Conservation (phyloP, 139 green algal genomes). For the Haematococcus sp. region DNA sequence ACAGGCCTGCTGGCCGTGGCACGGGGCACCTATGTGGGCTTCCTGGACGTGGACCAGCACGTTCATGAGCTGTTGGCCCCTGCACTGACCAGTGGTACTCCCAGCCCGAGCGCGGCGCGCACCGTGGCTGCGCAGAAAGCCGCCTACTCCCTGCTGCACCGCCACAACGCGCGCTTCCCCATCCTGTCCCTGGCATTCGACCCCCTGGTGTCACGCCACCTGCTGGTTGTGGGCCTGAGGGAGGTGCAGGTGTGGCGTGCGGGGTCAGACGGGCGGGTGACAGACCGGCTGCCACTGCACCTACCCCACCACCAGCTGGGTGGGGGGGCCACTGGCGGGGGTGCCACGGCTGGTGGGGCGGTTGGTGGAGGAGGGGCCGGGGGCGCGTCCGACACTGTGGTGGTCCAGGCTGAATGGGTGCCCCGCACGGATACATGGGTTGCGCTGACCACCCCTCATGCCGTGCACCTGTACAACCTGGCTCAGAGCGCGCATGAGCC, state of each 20-base stretch:
- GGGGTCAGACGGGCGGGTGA: background rate
- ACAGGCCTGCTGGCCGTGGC: conserved; percentile 3
- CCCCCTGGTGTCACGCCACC: background rate
- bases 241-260: conserved; percentile 3
- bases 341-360: no score
- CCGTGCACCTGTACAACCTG: no score
- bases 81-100: background rate
- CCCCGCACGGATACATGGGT: no score
- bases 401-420: no score
- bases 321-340: no score
- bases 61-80: background rate
- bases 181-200: background rate
- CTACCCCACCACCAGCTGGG: background rate
- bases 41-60: conserved; percentile 2
- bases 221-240: conserved; percentile 8
- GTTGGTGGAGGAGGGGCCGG: no score
- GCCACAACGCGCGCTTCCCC: conserved; percentile 1
- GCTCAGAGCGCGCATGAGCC: no score
- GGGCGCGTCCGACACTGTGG: no score
- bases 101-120: background rate
- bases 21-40: background rate
- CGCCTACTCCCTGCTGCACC: conserved; percentile 1
- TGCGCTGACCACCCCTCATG: no score
- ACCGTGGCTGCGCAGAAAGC: background rate
- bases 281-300: background rate